phyloP scores from a whole-genome alignment of 768 basidiomycete species.

The Lactarius hengduanensis region DNA sequence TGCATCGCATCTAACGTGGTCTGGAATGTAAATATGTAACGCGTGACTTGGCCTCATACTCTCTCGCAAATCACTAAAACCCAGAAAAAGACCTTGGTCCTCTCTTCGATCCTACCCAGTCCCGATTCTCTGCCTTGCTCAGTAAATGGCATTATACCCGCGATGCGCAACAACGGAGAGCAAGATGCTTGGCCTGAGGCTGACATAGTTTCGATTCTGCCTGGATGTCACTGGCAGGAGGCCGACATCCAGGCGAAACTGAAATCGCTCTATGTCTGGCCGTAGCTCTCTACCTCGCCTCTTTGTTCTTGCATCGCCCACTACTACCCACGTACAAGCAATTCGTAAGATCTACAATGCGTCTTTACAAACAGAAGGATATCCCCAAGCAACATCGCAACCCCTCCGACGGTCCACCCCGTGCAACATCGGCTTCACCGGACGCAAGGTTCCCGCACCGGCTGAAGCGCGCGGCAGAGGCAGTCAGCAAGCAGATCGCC shows the following conservation, averaged over 20 bases:
- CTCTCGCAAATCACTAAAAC: too few relatives aligned
- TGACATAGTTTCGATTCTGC: neutral
- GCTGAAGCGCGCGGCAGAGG: constrained; percentile 20
- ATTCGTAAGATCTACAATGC: constrained; percentile 23
- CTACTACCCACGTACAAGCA: constrained; percentile 19
- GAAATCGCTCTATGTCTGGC: constrained; percentile 6
- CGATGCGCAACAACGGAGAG: neutral
- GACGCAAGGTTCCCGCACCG: neutral
- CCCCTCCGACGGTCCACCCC: neutral
- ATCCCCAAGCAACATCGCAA: constrained; percentile 6
- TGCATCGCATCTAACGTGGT: neutral
- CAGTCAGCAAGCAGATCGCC: constrained; percentile 18
- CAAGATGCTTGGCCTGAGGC: neutral
- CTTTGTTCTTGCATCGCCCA: constrained; percentile 18
- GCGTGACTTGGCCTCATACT: too few relatives aligned
- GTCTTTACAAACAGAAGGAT: constrained; percentile 21
- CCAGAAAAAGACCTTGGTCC: too few relatives aligned
- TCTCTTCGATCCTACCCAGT: neutral
- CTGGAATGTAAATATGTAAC: too few relatives aligned
- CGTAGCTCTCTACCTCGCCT: neutral
- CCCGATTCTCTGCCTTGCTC: neutral
- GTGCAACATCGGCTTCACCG: neutral
- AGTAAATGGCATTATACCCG: neutral
- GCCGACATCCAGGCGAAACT: constrained; percentile 2
- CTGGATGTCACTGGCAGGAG: neutral